A percentile compares a stretch with the other conserved stretches of the same genome.
These are phyloP conservation scores for Plasmodium yoelii DNA, from an alignment of 169 alveolate genomes.

Conservation along the genomic window DNA sequence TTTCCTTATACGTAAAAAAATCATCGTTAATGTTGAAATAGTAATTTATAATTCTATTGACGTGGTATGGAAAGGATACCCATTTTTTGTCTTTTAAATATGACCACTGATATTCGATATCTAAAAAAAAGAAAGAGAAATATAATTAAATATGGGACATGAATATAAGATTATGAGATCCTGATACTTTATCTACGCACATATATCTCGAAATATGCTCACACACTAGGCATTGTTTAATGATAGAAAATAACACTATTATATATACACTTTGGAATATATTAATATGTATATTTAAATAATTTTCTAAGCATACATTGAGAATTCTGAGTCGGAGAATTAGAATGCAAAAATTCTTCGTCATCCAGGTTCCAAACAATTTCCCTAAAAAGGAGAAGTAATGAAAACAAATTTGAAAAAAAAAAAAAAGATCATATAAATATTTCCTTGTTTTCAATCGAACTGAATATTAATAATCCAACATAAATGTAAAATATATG, in stretches of 20 bases:
- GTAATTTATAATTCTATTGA: slow-evolving; percentile 69
- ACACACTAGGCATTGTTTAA: too few relatives aligned
- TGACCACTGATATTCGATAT: slow-evolving; percentile 74
- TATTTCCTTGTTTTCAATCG: background rate
- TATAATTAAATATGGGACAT: background rate
- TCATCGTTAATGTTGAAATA: slow-evolving; percentile 71
- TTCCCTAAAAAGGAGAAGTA: slow-evolving; percentile 25
- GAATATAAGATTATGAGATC: background rate
- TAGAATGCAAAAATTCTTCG: slow-evolving; percentile 63
- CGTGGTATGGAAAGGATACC: slow-evolving; percentile 45
- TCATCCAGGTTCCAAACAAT: slow-evolving; percentile 74
- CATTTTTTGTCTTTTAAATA: slow-evolving; percentile 70
- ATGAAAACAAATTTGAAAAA: slow-evolving; percentile 1
- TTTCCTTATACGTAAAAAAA: slow-evolving; percentile 69
- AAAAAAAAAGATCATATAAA: background rate
- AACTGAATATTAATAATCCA: too few relatives aligned
- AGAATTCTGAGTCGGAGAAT: slow-evolving; percentile 49
- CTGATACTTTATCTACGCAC: background rate
- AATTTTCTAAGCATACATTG: slow-evolving; percentile 35
- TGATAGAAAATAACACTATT: too few relatives aligned
- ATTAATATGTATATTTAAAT: too few relatives aligned
- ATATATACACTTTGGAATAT: too few relatives aligned
- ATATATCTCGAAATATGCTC: too few relatives aligned
- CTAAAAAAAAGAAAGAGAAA: slow-evolving; percentile 2
- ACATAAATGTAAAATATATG: too few relatives aligned